A percentile compares a stretch with the other conserved stretches of the same genome.
These are phyloP conservation scores for Hemerocallis citrina DNA, from an alignment of 106 monocot genomes.

Conservation along the genomic window DNA sequence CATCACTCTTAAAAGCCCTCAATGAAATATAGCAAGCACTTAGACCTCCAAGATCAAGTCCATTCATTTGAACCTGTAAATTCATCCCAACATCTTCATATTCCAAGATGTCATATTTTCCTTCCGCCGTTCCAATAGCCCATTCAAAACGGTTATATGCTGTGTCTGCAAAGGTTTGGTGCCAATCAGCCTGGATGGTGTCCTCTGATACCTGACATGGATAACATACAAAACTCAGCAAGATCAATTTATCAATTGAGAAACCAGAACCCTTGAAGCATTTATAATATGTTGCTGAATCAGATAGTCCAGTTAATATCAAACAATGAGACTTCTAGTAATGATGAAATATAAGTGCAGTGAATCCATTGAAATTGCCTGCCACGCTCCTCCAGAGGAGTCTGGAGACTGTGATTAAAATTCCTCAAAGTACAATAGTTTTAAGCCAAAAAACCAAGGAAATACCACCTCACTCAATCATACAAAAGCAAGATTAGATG, in stretches of 20 bases:
- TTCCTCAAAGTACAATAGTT: not conserved
- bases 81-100: constrained; percentile 88
- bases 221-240: constrained; percentile 2
- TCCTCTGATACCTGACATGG: constrained; percentile 75
- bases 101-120: constrained; percentile 81
- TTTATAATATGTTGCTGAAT: not conserved
- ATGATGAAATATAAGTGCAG: constrained; percentile 4
- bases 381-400: not conserved
- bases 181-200: constrained; percentile 76
- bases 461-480: not conserved
- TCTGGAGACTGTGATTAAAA: not conserved
- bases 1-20: constrained; percentile 77
- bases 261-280: constrained; percentile 7
- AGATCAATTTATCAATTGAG: not conserved
- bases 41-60: constrained; percentile 62
- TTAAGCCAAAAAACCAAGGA: not conserved
- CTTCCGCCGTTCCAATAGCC: constrained; percentile 91
- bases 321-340: not conserved
- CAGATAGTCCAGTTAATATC: constrained; percentile 24
- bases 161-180: constrained; percentile 63
- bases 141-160: constrained; percentile 97
- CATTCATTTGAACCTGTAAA: constrained; percentile 48
- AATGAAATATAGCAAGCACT: constrained; percentile 73
- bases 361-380: not conserved
- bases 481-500: not conserved